Percentiles rank a stretch among this genome's conserved stretches.
These are phyloP conservation scores for Didymella keratinophila DNA, from an alignment of 2,329 filamentous ascomycete species.

Conservation along the genomic window DNA sequence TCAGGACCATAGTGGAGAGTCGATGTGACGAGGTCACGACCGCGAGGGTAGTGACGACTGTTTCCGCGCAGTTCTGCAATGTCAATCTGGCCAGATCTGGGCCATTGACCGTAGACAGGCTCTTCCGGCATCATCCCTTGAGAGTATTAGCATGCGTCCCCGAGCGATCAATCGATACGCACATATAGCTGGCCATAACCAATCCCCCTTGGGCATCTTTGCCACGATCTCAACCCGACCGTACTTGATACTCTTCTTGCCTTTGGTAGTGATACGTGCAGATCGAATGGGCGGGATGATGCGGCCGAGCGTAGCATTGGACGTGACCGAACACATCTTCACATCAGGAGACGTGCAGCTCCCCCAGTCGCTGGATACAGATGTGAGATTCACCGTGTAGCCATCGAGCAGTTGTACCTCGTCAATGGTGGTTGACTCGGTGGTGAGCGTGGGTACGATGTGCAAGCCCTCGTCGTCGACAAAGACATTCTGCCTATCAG, in stretches of 20 bases:
- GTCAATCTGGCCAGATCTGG: slow-evolving; percentile 81
- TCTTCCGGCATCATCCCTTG: slow-evolving; percentile 65
- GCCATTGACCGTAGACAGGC: slow-evolving; percentile 77
- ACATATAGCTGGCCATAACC: slow-evolving; percentile 88
- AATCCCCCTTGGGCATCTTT: slow-evolving; percentile 77
- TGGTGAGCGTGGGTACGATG: slow-evolving; percentile 78
- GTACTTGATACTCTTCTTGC: slow-evolving; percentile 76
- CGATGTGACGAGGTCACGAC: slow-evolving; percentile 79
- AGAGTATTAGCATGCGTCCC: background rate
- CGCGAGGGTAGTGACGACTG: slow-evolving; percentile 72
- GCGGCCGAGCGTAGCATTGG: slow-evolving; percentile 76
- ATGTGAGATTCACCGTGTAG: slow-evolving; percentile 39
- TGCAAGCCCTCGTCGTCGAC: slow-evolving; percentile 72
- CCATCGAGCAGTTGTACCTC: slow-evolving; percentile 68
- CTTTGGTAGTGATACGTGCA: slow-evolving; percentile 77
- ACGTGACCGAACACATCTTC: slow-evolving; percentile 71
- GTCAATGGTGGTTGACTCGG: slow-evolving; percentile 69
- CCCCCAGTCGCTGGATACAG: slow-evolving; percentile 51
- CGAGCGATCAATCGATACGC: background rate
- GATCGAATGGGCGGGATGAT: slow-evolving; percentile 80
- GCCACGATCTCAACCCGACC: slow-evolving; percentile 81
- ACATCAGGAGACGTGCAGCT: slow-evolving; percentile 70
- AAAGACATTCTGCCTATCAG: slow-evolving; percentile 75
- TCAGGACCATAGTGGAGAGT: slow-evolving; percentile 76
- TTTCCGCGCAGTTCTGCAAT: slow-evolving; percentile 82